Evolutionary conservation across 2,329 filamentous ascomycete species (phyloP).

Genomic region (Sodiomyces alkalinus): DNA sequence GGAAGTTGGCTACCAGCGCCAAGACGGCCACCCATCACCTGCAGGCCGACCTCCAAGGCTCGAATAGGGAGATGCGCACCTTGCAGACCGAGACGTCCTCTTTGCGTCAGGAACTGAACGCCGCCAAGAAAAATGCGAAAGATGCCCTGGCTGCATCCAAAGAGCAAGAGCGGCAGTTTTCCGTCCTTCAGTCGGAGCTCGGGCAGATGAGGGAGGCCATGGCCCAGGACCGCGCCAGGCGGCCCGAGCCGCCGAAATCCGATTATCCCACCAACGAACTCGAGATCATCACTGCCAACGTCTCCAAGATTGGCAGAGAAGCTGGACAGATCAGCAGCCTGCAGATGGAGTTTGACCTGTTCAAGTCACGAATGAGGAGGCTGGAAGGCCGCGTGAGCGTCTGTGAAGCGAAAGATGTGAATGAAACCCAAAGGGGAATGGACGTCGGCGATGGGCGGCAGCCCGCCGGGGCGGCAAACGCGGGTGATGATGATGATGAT

Average conservation of each 20-base stretch:
- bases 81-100: slow-evolving; percentile 10
- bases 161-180: slow-evolving; percentile 16
- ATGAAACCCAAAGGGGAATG: too few relatives aligned
- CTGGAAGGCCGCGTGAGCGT: slow-evolving; percentile 13
- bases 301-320: slow-evolving; percentile 21
- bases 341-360: slow-evolving; percentile 25
- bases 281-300: slow-evolving; percentile 22
- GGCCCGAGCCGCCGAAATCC: slow-evolving; percentile 1
- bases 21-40: slow-evolving; percentile 8
- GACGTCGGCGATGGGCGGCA: too few relatives aligned
- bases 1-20: slow-evolving; percentile 7
- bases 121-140: slow-evolving; percentile 11
- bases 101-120: slow-evolving; percentile 10
- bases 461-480: too few relatives aligned
- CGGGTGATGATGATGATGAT: too few relatives aligned
- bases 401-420: neutral
- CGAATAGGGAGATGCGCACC: slow-evolving; percentile 11
- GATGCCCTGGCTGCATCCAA: slow-evolving; percentile 11
- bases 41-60: slow-evolving; percentile 9
- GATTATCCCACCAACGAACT: slow-evolving; percentile 15
- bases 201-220: slow-evolving; percentile 15
- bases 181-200: slow-evolving; percentile 17
- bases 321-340: slow-evolving; percentile 23
- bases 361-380: slow-evolving; percentile 20
- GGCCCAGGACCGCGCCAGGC: slow-evolving; percentile 11